These are phyloP conservation scores for Huntiella bhutanensis DNA, from an alignment of 2,329 filamentous ascomycete species.

Conservation along the genomic window DNA sequence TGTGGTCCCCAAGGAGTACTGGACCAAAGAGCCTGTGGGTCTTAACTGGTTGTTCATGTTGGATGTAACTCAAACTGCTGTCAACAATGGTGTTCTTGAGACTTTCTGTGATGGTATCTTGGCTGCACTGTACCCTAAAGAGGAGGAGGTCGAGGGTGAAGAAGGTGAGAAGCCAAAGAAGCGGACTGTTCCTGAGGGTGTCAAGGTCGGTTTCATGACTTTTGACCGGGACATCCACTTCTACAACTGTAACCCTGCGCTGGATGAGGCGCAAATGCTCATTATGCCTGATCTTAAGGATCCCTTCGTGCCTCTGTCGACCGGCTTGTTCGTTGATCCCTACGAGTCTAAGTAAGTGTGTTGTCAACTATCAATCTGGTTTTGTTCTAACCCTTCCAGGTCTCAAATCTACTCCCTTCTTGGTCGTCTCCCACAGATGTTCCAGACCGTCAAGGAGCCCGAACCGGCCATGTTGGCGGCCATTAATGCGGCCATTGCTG, in stretches of 20 bases:
- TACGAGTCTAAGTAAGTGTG: constrained; percentile 55
- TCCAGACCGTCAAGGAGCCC: constrained; percentile 71
- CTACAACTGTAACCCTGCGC: constrained; percentile 68
- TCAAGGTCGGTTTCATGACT: constrained; percentile 85
- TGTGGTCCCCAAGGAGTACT: constrained; percentile 94
- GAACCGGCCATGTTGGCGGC: constrained; percentile 76
- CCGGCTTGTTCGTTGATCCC: constrained; percentile 87
- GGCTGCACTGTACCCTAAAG: constrained; percentile 57
- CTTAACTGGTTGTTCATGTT: constrained; percentile 80
- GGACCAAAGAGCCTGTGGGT: constrained; percentile 82
- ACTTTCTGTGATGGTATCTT: constrained; percentile 81
- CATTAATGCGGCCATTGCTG: constrained; percentile 65
- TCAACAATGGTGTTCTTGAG: constrained; percentile 77
- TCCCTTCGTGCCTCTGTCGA: constrained; percentile 79
- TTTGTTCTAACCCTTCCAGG: constrained; percentile 21
- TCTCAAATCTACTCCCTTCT: constrained; percentile 77
- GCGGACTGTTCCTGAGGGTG: constrained; percentile 50
- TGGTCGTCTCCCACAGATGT: constrained; percentile 64
- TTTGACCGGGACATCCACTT: constrained; percentile 96
- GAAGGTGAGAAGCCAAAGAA: constrained; percentile 34
- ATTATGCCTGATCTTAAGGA: constrained; percentile 97
- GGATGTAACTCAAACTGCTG: constrained; percentile 80
- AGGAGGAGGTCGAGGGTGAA: constrained; percentile 25
- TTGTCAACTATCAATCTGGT: neutral
- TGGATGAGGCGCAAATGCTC: constrained; percentile 90